These are phyloP conservation scores for Acacia acuminata DNA, from an alignment of 306 rosid genomes.

Conservation along the genomic window DNA sequence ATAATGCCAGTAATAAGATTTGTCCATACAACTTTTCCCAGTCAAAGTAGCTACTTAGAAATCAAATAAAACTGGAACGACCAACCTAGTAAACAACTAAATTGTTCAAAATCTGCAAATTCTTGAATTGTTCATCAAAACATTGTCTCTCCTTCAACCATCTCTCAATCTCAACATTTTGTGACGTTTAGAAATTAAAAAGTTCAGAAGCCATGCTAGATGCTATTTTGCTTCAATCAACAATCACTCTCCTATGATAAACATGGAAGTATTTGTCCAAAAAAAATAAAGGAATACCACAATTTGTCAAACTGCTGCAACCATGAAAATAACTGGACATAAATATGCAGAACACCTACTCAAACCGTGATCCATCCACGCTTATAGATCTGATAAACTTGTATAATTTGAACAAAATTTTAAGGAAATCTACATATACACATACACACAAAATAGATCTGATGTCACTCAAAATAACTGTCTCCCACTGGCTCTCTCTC, in stretches of 20 bases:
- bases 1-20: too few relatives aligned
- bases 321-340: conserved; percentile 19
- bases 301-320: conserved; percentile 15
- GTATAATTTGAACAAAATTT: too few relatives aligned
- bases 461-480: too few relatives aligned
- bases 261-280: conserved; percentile 2
- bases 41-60: too few relatives aligned
- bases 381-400: conserved; percentile 48
- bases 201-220: conserved; percentile 2
- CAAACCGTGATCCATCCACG: conserved; percentile 99
- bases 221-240: conserved; percentile 12
- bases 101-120: too few relatives aligned
- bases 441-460: too few relatives aligned
- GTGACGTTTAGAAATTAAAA: neutral
- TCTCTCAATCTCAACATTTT: neutral
- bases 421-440: too few relatives aligned
- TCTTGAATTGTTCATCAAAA: neutral
- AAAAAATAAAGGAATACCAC: conserved; percentile 25
- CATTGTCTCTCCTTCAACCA: conserved; percentile 1
- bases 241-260: conserved; percentile 6
- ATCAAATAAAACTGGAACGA: too few relatives aligned
- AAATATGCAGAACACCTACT: conserved; percentile 78
- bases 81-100: too few relatives aligned
- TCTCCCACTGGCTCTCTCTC: too few relatives aligned
- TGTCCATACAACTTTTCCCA: too few relatives aligned